Evolutionary conservation across 2,329 filamentous ascomycete genomes (phyloP).

Genomic region (Claviceps sp.): DNA sequence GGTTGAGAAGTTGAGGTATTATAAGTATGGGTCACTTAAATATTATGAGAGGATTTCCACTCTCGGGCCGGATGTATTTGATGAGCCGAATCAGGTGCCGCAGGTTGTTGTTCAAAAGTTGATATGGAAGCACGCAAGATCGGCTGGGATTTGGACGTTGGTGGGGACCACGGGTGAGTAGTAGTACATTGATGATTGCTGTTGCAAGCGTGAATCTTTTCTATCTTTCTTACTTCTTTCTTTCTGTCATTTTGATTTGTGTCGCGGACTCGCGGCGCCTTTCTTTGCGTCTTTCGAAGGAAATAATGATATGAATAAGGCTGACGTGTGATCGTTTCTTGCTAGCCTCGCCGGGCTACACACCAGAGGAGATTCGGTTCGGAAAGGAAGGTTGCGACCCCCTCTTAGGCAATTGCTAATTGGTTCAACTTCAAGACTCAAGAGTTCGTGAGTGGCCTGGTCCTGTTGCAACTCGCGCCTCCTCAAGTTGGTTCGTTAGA

Average conservation of each 20-base stretch:
- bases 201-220: not conserved
- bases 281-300: too few species aligned
- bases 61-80: slow-evolving; percentile 30
- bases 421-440: too few species aligned
- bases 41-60: slow-evolving; percentile 17
- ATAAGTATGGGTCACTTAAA: too few species aligned
- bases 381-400: not conserved
- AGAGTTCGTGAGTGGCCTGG: too few species aligned
- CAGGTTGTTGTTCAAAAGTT: slow-evolving; percentile 26
- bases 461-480: too few species aligned
- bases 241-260: not conserved
- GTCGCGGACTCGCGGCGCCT: not conserved
- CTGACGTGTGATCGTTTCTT: not conserved
- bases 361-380: not conserved
- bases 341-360: not conserved
- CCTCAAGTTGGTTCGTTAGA: too few species aligned
- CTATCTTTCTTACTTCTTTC: not conserved
- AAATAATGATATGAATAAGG: too few species aligned
- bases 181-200: too few species aligned
- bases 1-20: slow-evolving; percentile 9
- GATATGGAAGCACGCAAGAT: slow-evolving; percentile 31
- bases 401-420: not conserved
- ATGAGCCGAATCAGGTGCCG: slow-evolving; percentile 20
- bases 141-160: slow-evolving; percentile 28
- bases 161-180: slow-evolving; percentile 20